Conservation (phyloP, 2,329 filamentous ascomycete genomes). For the Calonectria pseudoturangicola region DNA sequence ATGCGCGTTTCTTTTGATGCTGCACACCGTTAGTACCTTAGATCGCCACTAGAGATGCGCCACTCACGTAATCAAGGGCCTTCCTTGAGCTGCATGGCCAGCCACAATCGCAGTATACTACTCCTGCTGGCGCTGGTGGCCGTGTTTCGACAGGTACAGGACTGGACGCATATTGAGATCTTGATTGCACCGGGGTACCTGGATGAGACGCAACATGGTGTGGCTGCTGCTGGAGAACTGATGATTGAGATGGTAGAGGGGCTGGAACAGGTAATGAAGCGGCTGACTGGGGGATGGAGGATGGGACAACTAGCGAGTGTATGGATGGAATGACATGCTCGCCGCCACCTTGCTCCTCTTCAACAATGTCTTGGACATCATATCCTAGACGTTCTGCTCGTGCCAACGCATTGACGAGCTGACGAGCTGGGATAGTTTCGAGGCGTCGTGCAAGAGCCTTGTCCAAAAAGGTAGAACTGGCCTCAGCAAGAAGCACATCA, state of each 20-base stretch:
- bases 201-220: constrained; percentile 31
- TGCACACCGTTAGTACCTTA: constrained; percentile 46
- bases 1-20: constrained; percentile 56
- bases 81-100: constrained; percentile 59
- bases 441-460: constrained; percentile 71
- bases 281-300: neutral
- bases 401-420: constrained; percentile 74
- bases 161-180: neutral
- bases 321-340: constrained; percentile 63
- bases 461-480: constrained; percentile 71
- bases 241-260: constrained; percentile 23
- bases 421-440: constrained; percentile 71
- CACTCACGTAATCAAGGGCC: constrained; percentile 59
- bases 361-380: constrained; percentile 69
- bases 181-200: constrained; percentile 23
- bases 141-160: neutral
- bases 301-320: constrained; percentile 40
- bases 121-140: constrained; percentile 30
- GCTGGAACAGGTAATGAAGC: constrained; percentile 20
- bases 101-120: constrained; percentile 57
- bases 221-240: constrained; percentile 17
- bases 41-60: neutral
- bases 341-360: constrained; percentile 57
- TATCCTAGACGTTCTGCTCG: constrained; percentile 75
- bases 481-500: constrained; percentile 66